A percentile compares a stretch with the other conserved stretches of the same genome.
These are phyloP conservation scores for Neurospora discreta DNA, from an alignment of 495 filamentous ascomycete species.

Conservation along the genomic window DNA sequence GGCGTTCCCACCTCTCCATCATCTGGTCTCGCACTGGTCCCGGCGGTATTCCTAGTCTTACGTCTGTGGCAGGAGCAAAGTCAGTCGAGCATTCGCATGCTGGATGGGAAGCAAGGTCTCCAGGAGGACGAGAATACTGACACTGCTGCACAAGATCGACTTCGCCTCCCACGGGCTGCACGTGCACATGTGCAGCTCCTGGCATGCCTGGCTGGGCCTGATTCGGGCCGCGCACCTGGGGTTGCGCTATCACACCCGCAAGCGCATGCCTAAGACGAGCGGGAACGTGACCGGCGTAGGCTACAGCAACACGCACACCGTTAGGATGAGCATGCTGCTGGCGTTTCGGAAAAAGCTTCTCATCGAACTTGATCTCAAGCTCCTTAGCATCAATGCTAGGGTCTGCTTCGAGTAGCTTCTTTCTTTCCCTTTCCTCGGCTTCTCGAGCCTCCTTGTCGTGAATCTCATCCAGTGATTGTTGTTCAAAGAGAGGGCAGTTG, in stretches of 20 bases:
- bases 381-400: constrained; percentile 46
- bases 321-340: constrained; percentile 16
- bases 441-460: constrained; percentile 55
- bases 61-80: not conserved
- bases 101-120: not conserved
- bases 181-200: not conserved
- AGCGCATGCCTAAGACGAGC: not conserved
- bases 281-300: not conserved
- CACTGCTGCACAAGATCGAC: not conserved
- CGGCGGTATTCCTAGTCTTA: not conserved
- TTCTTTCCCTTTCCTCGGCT: constrained; percentile 51
- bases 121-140: not conserved
- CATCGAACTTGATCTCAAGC: constrained; percentile 48
- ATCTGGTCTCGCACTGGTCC: not conserved
- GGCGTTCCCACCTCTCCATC: not conserved
- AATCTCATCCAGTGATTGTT: constrained; percentile 34
- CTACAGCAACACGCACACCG: not conserved
- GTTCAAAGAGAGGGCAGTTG: constrained; percentile 59
- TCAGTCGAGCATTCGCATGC: not conserved
- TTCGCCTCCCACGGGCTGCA: not conserved
- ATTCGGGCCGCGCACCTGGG: not conserved
- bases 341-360: constrained; percentile 32
- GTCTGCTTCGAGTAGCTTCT: constrained; percentile 45
- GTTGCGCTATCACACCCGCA: not conserved
- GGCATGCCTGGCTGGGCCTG: not conserved